Conservation (phyloP, 208 protist species). For the Lotmaria passim region DNA sequence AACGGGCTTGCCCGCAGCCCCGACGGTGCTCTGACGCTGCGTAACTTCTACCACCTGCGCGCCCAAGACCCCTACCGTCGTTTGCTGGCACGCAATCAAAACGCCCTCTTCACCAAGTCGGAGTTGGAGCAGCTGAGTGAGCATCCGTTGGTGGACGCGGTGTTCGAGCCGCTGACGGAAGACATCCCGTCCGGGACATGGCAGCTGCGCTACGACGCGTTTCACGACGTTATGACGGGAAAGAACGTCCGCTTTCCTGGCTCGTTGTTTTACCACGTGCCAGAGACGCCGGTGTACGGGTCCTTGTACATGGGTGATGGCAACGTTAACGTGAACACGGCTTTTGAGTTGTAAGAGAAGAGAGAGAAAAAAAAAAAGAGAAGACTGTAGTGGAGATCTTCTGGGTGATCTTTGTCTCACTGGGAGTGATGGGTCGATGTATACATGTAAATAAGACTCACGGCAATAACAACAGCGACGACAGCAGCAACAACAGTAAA, state of each 20-base stretch:
- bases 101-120: constrained; percentile 51
- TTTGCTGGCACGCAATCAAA: constrained; percentile 53
- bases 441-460: constrained; percentile 28
- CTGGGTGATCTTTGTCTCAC: background rate
- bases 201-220: constrained; percentile 74
- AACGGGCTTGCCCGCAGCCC: constrained; percentile 44
- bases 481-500: too few species aligned
- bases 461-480: too few species aligned
- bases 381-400: background rate
- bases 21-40: constrained; percentile 65
- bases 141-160: constrained; percentile 63
- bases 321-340: constrained; percentile 79
- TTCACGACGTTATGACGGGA: constrained; percentile 69
- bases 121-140: constrained; percentile 62
- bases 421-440: background rate
- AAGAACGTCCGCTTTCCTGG: constrained; percentile 70
- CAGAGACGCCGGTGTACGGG: constrained; percentile 74
- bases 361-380: background rate
- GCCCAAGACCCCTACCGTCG: constrained; percentile 70
- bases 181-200: constrained; percentile 80
- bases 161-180: constrained; percentile 76
- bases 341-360: constrained; percentile 67
- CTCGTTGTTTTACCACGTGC: constrained; percentile 85
- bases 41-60: constrained; percentile 87
- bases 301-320: constrained; percentile 89